Percentiles rank a stretch among this genome's conserved stretches.
Conservation (phyloP, 2,329 filamentous ascomycete species). For the Clathrospora elynae region DNA sequence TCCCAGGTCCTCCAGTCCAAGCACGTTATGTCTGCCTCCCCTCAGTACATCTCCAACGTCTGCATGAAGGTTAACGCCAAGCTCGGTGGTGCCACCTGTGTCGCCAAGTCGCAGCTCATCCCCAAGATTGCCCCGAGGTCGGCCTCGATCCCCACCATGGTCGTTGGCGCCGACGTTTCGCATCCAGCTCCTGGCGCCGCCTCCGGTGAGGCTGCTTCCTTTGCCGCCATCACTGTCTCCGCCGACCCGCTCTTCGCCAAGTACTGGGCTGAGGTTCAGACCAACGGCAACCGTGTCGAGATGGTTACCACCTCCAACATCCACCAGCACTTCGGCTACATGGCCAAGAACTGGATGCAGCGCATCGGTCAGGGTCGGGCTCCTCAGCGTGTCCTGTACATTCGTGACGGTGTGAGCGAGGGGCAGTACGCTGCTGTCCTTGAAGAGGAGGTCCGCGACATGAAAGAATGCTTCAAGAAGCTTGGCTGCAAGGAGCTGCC, state of each 20-base stretch:
- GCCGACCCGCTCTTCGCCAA: slow-evolving; percentile 71
- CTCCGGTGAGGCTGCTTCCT: slow-evolving; percentile 63
- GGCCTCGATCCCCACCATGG: slow-evolving; percentile 63
- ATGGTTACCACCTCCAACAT: slow-evolving; percentile 74
- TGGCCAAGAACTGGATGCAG: slow-evolving; percentile 68
- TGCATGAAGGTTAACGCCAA: slow-evolving; percentile 98
- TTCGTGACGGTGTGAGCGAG: slow-evolving; percentile 90
- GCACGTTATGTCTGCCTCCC: slow-evolving; percentile 71
- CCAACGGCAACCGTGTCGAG: slow-evolving; percentile 82
- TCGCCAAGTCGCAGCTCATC: slow-evolving; percentile 50
- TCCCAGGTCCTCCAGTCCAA: slow-evolving; percentile 78
- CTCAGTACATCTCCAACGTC: slow-evolving; percentile 91
- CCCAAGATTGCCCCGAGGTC: slow-evolving; percentile 33
- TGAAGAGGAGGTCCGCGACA: slow-evolving; percentile 73
- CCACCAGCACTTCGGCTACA: slow-evolving; percentile 65
- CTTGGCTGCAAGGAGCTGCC: slow-evolving; percentile 51
- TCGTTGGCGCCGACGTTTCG: slow-evolving; percentile 90
- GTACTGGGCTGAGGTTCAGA: slow-evolving; percentile 79
- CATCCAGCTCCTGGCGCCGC: slow-evolving; percentile 69
- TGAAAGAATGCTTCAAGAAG: slow-evolving; percentile 65
- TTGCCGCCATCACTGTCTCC: slow-evolving; percentile 85
- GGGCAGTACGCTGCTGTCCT: slow-evolving; percentile 81
- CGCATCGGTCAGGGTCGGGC: slow-evolving; percentile 58
- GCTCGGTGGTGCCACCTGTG: slow-evolving; percentile 78
- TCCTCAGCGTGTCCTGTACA: slow-evolving; percentile 82